Base-by-base conservation (phyloP, 768 basidiomycete species). In the Pisolithus orientalis region DNA sequence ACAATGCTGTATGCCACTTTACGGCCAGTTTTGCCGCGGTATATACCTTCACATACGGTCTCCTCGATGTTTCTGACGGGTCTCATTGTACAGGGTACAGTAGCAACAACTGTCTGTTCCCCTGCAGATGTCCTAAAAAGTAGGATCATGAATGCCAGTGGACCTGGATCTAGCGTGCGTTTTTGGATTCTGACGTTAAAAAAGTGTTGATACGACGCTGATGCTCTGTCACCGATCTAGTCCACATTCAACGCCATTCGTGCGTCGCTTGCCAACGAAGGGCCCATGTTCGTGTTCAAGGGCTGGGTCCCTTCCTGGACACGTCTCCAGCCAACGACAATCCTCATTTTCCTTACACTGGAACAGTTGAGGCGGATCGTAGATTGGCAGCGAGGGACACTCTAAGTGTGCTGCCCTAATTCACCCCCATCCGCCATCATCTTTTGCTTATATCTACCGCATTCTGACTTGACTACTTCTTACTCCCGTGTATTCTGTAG, bases 301-400 rank as follows among this genome's bases (percentile, higher is more conserved):
- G 90, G 90, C 56, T 93, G 90, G 90, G 68, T 92, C 8, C 90
- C 90, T 0, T 88, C 90, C 10, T 93, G 89, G 89, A 79, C 80
- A 48, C 77, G 90, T 65, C 76, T 93, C 38, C 87, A 92, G 63
- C 90, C 90, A 0, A 92, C 89, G 40, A 93, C 90, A 4, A 89
- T 93, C 57, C 75, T 93, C 38, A 92, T 91, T 64, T 93, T 91
- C 75, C 66, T 92, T 56, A 90, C 86, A 6, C 74, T 92, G 38
- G 90, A 92, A 62, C 88, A 90, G 67, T 65, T 90, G 57, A 90
- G 82, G 78, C 84, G 83, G 49, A 60, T 72, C 4, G 85, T 87
- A 1, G 88, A 90, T 60, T 82, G 75, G 66, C 67, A 77, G 50
- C 70, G 84, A 6, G 68, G 55, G 4, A 57, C 57, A n/a, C 53